These are phyloP conservation scores for Cucurbita maxima DNA, from an alignment of 306 rosid species.

Conservation along the genomic window DNA sequence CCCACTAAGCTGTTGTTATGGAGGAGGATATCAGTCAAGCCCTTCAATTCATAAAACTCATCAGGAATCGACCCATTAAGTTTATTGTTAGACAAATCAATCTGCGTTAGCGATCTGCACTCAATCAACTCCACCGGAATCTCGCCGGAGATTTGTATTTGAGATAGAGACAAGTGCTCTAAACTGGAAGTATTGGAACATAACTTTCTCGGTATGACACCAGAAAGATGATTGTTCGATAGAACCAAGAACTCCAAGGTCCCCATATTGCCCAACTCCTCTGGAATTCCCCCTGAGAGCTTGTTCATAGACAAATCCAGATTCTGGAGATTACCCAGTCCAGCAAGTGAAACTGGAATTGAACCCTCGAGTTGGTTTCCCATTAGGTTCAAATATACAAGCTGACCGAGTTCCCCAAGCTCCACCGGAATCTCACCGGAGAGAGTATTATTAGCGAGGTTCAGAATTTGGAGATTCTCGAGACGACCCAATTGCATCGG, in stretches of 20 bases:
- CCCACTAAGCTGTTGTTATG: slow-evolving; percentile 81
- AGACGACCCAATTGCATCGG: slow-evolving; percentile 52
- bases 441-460: slow-evolving; percentile 53
- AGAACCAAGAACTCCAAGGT: slow-evolving; percentile 45
- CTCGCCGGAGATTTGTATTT: slow-evolving; percentile 39
- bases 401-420: slow-evolving; percentile 50
- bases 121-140: slow-evolving; percentile 54
- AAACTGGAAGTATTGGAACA: slow-evolving; percentile 70
- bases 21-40: slow-evolving; percentile 58
- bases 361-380: slow-evolving; percentile 57
- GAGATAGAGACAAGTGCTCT: slow-evolving; percentile 46
- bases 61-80: slow-evolving; percentile 68
- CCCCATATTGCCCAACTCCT: slow-evolving; percentile 56
- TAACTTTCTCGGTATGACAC: slow-evolving; percentile 42
- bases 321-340: slow-evolving; percentile 47
- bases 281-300: slow-evolving; percentile 56
- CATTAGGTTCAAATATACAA: slow-evolving; percentile 52
- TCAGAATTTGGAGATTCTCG: slow-evolving; percentile 39
- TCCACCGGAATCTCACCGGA: slow-evolving; percentile 58
- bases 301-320: slow-evolving; percentile 68
- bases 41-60: slow-evolving; percentile 35
- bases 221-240: slow-evolving; percentile 55
- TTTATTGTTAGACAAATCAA: slow-evolving; percentile 74
- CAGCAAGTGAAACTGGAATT: slow-evolving; percentile 44
- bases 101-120: slow-evolving; percentile 54